A percentile compares a stretch with the other conserved stretches of the same genome.
Evolutionary conservation across 2,329 filamentous ascomycete genomes (phyloP).

Genomic region (Fusarium gaditjirri): DNA sequence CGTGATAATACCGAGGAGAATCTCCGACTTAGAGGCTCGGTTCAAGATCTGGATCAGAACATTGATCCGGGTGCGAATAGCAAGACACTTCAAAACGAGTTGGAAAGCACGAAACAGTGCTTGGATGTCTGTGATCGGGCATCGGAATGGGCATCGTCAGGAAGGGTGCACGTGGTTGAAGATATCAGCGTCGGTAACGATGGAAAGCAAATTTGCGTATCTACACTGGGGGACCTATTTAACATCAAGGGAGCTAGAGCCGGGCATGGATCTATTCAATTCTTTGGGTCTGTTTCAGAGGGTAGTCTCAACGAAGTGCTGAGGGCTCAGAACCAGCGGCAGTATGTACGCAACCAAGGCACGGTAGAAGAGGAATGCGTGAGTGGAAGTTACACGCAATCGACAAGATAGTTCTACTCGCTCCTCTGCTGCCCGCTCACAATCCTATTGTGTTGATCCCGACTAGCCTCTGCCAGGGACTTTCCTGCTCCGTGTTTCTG

Average conservation of each 20-base stretch:
- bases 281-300: conserved; percentile 12
- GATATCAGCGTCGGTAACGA: conserved; percentile 26
- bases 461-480: background rate
- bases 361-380: background rate
- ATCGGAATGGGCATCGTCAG: conserved; percentile 18
- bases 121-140: conserved; percentile 11
- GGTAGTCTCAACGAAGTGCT: background rate
- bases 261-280: conserved; percentile 4
- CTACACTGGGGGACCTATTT: conserved; percentile 33
- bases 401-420: background rate
- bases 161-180: conserved; percentile 33
- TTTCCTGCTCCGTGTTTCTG: conserved; percentile 8
- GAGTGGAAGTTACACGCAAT: background rate
- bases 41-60: background rate
- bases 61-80: background rate
- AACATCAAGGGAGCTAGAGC: conserved; percentile 22
- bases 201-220: conserved; percentile 29
- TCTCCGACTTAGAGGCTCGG: background rate
- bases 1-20: background rate
- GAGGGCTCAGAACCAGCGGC: conserved; percentile 2
- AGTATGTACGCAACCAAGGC: background rate
- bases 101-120: conserved; percentile 23
- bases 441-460: background rate
- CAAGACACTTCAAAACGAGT: conserved; percentile 5
- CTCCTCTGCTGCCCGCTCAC: background rate